Conservation (phyloP, 129 eudicot genomes). For the Deinandra increscens region DNA sequence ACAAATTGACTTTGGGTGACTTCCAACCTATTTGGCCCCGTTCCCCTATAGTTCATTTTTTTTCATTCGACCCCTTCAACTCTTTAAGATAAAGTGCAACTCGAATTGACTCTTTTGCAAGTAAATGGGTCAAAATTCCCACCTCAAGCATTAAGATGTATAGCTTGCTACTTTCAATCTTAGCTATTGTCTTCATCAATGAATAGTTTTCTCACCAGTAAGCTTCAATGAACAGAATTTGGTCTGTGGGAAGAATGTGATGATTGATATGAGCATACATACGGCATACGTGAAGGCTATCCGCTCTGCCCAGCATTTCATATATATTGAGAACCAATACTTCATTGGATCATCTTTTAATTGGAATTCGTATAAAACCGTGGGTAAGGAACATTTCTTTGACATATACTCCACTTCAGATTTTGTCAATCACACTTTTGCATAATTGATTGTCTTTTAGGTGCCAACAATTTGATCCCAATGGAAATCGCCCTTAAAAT, state of each 20-base stretch:
- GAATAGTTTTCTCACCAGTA: neutral
- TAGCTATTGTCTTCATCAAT: neutral
- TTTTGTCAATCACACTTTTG: slow-evolving; percentile 10
- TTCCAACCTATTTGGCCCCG: neutral
- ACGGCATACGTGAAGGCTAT: slow-evolving; percentile 84
- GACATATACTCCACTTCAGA: slow-evolving; percentile 7
- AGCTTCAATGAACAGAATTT: slow-evolving; percentile 49
- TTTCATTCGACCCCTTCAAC: neutral
- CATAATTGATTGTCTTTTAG: slow-evolving; percentile 38
- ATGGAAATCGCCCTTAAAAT: slow-evolving; percentile 86
- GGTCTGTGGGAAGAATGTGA: slow-evolving; percentile 84
- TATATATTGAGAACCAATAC: slow-evolving; percentile 86
- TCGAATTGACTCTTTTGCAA: neutral
- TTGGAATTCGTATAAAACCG: slow-evolving; percentile 61
- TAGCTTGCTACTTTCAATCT: slow-evolving; percentile 1
- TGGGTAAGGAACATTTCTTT: slow-evolving; percentile 47
- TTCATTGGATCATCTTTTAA: slow-evolving; percentile 86
- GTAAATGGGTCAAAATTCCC: neutral
- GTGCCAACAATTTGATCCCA: slow-evolving; percentile 91
- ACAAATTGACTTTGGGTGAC: neutral
- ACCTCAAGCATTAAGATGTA: slow-evolving; percentile 5
- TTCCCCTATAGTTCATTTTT: slow-evolving; percentile 4
- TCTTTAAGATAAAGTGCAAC: neutral
- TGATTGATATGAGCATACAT: slow-evolving; percentile 95
- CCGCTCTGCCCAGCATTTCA: slow-evolving; percentile 84